A percentile compares a stretch with the other conserved stretches of the same genome.
Evolutionary conservation across 768 basidiomycete genomes (phyloP).

Genomic region (Lactarius hatsudake): DNA sequence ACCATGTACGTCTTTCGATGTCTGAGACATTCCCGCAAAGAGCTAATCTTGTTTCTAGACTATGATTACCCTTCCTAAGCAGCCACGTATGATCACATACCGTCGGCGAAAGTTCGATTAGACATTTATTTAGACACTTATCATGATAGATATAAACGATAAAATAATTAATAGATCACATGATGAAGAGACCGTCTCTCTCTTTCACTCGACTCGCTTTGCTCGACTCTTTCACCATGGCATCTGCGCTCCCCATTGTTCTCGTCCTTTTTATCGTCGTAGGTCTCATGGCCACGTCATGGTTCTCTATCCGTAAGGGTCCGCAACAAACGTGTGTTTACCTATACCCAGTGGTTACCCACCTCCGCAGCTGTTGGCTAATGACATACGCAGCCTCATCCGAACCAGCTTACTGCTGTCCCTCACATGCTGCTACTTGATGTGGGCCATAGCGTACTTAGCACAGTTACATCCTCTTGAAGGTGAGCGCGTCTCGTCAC

Average conservation of each 20-base stretch:
- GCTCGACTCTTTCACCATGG: conserved; percentile 42
- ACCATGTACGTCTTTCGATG: conserved; percentile 60
- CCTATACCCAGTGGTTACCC: background rate
- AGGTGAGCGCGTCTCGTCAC: conserved; percentile 44
- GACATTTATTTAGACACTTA: conserved; percentile 12
- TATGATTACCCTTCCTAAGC: conserved; percentile 89
- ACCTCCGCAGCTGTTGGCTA: background rate
- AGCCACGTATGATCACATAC: conserved; percentile 61
- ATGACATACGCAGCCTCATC: conserved; percentile 55
- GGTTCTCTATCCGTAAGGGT: conserved; percentile 78
- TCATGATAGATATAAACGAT: background rate
- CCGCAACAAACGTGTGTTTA: conserved; percentile 78
- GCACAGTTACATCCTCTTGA: conserved; percentile 92
- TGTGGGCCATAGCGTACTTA: conserved; percentile 98
- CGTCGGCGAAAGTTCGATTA: conserved; percentile 61
- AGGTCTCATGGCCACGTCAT: conserved; percentile 61
- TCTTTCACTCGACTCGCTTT: background rate
- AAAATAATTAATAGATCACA: background rate
- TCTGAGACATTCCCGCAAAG: background rate
- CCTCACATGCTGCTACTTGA: conserved; percentile 81
- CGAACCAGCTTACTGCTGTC: conserved; percentile 79
- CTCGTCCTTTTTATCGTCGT: conserved; percentile 62
- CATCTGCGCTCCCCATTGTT: conserved; percentile 66
- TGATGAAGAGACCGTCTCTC: background rate
- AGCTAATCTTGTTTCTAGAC: conserved; percentile 49